phyloP scores from a whole-genome alignment of 768 basidiomycete genomes.

The Termitomyces sp. region DNA sequence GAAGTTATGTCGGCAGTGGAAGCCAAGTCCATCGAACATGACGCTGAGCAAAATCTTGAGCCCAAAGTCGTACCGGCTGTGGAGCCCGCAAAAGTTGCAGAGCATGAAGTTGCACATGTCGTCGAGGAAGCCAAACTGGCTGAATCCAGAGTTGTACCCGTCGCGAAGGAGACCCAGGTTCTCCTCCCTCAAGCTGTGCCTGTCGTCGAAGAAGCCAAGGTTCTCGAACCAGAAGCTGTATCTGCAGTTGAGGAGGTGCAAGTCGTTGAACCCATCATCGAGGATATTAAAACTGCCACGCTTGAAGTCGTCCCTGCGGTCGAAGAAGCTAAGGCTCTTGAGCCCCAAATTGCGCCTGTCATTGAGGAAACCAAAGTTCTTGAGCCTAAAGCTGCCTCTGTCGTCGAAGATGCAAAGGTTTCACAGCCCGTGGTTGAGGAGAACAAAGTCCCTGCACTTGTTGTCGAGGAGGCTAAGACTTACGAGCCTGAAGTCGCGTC shows the following conservation, averaged over 20 bases:
- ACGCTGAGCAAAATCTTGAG: constrained; percentile 1
- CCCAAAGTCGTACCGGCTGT: background rate
- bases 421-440: background rate
- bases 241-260: background rate
- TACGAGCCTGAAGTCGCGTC: background rate
- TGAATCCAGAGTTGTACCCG: background rate
- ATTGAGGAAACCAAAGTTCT: background rate
- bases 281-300: background rate
- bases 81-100: background rate
- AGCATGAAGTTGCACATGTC: background rate
- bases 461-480: constrained; percentile 5
- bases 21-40: background rate
- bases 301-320: background rate
- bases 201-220: background rate
- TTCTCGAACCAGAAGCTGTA: background rate
- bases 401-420: background rate
- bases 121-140: background rate
- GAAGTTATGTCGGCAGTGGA: constrained; percentile 3
- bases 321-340: background rate
- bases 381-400: background rate
- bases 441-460: background rate
- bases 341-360: background rate
- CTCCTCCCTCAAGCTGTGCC: background rate
- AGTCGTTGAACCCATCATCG: background rate
- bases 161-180: background rate